Evolutionary conservation across 345 rosid genomes (phyloP).

Genomic region (Citrus sp.): DNA sequence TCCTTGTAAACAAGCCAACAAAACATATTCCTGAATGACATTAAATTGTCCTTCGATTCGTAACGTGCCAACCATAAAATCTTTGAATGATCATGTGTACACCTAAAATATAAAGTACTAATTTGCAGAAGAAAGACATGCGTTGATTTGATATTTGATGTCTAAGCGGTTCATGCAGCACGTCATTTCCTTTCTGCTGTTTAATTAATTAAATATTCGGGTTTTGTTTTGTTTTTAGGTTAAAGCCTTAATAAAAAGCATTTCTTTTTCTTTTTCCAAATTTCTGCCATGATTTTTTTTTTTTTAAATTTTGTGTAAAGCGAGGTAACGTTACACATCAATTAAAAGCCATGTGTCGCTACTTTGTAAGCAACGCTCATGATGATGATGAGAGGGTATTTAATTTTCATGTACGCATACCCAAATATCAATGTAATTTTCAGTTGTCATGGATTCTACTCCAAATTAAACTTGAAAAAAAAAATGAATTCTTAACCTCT

Average conservation of each 20-base stretch:
- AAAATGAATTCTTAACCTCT: too few relatives aligned
- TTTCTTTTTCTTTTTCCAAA: neutral
- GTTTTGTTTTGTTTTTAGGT: neutral
- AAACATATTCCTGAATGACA: neutral
- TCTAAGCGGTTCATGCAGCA: neutral
- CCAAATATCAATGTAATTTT: too few relatives aligned
- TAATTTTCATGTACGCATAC: too few relatives aligned
- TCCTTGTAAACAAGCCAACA: neutral
- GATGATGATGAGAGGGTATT: neutral
- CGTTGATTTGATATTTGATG: neutral
- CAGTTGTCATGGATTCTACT: too few relatives aligned
- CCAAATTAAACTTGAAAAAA: too few relatives aligned
- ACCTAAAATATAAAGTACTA: slow-evolving; percentile 9
- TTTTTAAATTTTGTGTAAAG: neutral
- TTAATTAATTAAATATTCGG: neutral
- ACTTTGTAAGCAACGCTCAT: slow-evolving; percentile 9
- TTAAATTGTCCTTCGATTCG: neutral
- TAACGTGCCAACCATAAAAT: slow-evolving; percentile 18
- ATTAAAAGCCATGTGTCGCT: neutral
- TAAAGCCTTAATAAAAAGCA: neutral
- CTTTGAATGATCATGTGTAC: slow-evolving; percentile 11
- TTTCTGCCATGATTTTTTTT: neutral
- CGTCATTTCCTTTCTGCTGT: neutral
- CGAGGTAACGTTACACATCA: neutral
- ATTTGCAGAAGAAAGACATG: neutral